A percentile compares a stretch with the other conserved stretches of the same genome.
phyloP scores from a whole-genome alignment of 345 rosid genomes.

The Linum lewisii region DNA sequence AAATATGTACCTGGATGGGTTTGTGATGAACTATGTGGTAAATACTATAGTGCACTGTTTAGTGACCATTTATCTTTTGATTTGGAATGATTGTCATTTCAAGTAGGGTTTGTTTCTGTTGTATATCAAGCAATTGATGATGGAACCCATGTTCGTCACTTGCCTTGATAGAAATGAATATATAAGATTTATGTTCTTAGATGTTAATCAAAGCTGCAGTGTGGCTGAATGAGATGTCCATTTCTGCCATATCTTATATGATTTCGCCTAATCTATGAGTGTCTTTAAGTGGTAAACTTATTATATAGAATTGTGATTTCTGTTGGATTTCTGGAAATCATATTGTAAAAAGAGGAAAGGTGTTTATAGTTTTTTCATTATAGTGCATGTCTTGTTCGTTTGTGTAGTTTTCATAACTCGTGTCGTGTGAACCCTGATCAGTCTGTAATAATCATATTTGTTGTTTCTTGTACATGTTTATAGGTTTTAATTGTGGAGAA shows the following conservation, averaged over 20 bases:
- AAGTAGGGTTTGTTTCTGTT: not conserved
- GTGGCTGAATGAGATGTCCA: not conserved
- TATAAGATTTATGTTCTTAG: not conserved
- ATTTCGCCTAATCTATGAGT: not conserved
- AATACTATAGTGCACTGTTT: not conserved
- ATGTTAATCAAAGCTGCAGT: not conserved
- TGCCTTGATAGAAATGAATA: not conserved
- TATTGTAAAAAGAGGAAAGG: not conserved
- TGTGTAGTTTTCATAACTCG: not conserved
- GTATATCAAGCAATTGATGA: not conserved
- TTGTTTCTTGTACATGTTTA: not conserved
- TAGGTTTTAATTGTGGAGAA: constrained; percentile 94
- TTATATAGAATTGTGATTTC: not conserved
- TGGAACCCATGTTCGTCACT: not conserved
- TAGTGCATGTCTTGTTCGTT: not conserved
- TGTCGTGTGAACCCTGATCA: not conserved
- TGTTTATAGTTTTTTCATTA: not conserved
- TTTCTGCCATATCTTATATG: not conserved
- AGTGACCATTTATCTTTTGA: not conserved
- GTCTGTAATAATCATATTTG: not conserved
- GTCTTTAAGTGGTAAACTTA: not conserved
- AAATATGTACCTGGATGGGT: not conserved
- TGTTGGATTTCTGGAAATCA: not conserved
- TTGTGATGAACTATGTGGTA: not conserved
- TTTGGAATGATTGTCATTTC: not conserved